Evolutionary conservation across 306 rosid genomes (phyloP).

Genomic region (Canavalia ensiformis): DNA sequence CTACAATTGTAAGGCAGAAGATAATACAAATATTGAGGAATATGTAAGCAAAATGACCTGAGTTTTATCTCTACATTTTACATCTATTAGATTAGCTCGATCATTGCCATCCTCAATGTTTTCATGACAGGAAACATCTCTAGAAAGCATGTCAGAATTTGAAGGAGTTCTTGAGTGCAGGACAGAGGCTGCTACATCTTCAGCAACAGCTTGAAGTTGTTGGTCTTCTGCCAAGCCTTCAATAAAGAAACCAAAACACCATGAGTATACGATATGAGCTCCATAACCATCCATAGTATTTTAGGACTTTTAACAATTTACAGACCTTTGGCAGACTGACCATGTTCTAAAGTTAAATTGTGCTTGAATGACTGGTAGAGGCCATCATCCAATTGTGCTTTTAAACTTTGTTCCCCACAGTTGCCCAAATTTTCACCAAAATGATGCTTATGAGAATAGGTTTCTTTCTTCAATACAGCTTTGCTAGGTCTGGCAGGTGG

Average conservation of each 20-base stretch:
- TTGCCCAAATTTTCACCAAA: conserved; percentile 59
- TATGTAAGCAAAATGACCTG: conserved; percentile 55
- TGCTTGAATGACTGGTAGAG: conserved; percentile 58
- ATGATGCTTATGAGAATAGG: conserved; percentile 53
- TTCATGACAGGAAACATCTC: conserved; percentile 50
- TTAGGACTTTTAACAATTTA: conserved; percentile 34
- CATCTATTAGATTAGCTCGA: conserved; percentile 48
- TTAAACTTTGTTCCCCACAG: conserved; percentile 53
- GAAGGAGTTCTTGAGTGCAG: conserved; percentile 62
- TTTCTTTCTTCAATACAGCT: conserved; percentile 58
- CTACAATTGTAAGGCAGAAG: not conserved
- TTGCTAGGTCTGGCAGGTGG: conserved; percentile 67
- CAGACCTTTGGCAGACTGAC: conserved; percentile 63
- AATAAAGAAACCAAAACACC: conserved; percentile 41
- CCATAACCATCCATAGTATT: conserved; percentile 14
- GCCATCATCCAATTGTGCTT: conserved; percentile 59
- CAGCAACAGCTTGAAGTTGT: conserved; percentile 95
- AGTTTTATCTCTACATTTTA: conserved; percentile 47
- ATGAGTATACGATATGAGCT: conserved; percentile 26
- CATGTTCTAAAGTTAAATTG: conserved; percentile 59
- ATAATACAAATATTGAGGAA: conserved; percentile 15
- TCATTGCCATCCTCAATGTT: conserved; percentile 49
- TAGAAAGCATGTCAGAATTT: conserved; percentile 58
- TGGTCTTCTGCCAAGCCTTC: conserved; percentile 79
- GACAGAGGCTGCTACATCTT: conserved; percentile 91